Percentiles rank a stretch among this genome's conserved stretches.
Conservation (phyloP, 1,284 basidiomycete genomes). For the Tausonia pullulans region DNA sequence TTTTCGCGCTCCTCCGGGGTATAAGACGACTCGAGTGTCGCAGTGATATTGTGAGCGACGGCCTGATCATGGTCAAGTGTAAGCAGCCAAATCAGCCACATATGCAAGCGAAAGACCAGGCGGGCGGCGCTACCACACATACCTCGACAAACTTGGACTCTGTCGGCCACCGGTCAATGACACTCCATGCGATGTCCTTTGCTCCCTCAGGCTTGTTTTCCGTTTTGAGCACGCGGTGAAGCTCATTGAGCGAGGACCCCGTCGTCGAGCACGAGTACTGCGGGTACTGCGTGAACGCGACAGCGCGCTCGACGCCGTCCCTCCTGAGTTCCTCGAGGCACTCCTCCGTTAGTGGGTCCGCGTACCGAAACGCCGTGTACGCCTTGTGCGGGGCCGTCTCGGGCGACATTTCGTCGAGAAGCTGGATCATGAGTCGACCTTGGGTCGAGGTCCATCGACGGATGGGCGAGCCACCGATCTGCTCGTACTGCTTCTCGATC, state of each 20-base stretch:
- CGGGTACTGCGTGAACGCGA: constrained; percentile 98
- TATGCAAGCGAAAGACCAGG: not conserved
- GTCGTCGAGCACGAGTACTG: constrained; percentile 99
- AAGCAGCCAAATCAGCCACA: not conserved
- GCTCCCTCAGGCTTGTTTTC: constrained; percentile 42
- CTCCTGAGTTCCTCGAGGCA: constrained; percentile 71
- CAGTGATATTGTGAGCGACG: constrained; percentile 77
- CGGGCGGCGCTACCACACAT: constrained; percentile 24
- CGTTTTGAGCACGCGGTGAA: constrained; percentile 48
- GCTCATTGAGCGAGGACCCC: constrained; percentile 89
- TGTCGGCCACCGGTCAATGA: constrained; percentile 96
- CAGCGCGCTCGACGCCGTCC: constrained; percentile 83
- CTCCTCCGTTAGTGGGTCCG: constrained; percentile 74
- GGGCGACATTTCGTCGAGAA: constrained; percentile 89
- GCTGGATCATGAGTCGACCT: constrained; percentile 75
- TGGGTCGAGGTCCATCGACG: constrained; percentile 79
- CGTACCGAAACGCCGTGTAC: constrained; percentile 92
- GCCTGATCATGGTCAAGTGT: constrained; percentile 43
- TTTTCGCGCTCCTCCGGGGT: constrained; percentile 54
- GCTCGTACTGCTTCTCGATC: constrained; percentile 88
- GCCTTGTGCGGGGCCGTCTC: constrained; percentile 88
- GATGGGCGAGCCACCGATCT: constrained; percentile 97
- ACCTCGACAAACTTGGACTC: constrained; percentile 89
- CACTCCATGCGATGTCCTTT: constrained; percentile 76
- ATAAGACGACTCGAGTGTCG: constrained; percentile 63